Percentiles rank a stretch among this genome's conserved stretches.
phyloP scores from a whole-genome alignment of 371 early-diverging fungal genomes.

The Mucor ambiguus region DNA sequence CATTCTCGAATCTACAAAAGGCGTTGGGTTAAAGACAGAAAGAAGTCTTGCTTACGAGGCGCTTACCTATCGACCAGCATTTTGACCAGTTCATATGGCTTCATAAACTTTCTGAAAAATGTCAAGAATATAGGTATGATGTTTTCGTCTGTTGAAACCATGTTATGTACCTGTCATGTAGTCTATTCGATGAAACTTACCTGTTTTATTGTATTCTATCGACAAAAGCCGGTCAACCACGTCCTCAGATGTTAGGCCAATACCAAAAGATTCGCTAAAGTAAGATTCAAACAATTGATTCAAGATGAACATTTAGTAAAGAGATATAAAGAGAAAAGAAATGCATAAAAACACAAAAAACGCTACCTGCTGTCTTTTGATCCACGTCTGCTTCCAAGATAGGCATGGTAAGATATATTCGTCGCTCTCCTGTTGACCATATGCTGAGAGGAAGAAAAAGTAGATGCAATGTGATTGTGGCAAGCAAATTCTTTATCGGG shows the following conservation, averaged over 20 bases:
- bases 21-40: not conserved
- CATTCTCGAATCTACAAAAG: constrained; percentile 36
- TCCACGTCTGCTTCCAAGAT: constrained; percentile 27
- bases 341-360: constrained; percentile 1
- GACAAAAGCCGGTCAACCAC: constrained; percentile 39
- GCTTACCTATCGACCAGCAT: constrained; percentile 47
- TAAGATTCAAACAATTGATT: constrained; percentile 2
- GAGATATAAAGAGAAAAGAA: constrained; percentile 15
- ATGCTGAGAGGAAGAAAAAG: constrained; percentile 17
- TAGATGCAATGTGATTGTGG: constrained; percentile 11
- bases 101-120: constrained; percentile 61
- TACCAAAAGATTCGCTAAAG: constrained; percentile 41
- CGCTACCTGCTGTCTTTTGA: constrained; percentile 50
- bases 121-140: constrained; percentile 52
- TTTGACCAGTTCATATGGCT: constrained; percentile 52
- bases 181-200: not conserved
- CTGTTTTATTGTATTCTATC: constrained; percentile 18
- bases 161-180: not conserved
- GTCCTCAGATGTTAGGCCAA: constrained; percentile 42
- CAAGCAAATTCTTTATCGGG: constrained; percentile 17
- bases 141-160: constrained; percentile 33
- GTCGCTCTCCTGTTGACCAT: constrained; percentile 16
- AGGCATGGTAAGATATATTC: constrained; percentile 10
- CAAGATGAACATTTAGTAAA: constrained; percentile 6
- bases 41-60: not conserved